Base-by-base conservation (phyloP, 208 protist species). In the Wallacemonas sp. region DNA sequence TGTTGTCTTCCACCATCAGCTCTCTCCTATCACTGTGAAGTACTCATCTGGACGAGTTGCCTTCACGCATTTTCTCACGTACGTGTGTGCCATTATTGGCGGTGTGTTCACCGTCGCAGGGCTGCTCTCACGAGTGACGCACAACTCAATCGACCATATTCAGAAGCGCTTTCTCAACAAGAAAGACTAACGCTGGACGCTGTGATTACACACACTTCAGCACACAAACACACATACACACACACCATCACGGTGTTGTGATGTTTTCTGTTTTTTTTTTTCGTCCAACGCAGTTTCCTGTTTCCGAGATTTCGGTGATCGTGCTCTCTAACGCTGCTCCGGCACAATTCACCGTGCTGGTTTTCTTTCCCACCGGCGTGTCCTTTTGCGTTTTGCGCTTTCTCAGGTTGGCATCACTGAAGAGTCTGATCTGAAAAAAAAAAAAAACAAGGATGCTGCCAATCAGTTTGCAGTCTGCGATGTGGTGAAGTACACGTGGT, bases 11-110 rank as follows among this genome's bases (percentile, higher is more conserved):
- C 86, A 86, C 65, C 97, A 95, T 56, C 94, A 97, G 53, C 54
- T 97, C 9, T 96, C 91, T 12, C 93, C 96, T 34, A 95, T 98
- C 60, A 80, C 87, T 33, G 90, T 98, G 12, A 68, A 79, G 46
- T 91, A 96, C 62, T 75, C 68, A 2, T 73, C 93, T 36, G 56
- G 63, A 6, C 71, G 79, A 0, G 75, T 84, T 24, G 89, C 82
- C 22, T 94, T 98, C 47, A 56, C 80, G 0, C 90, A 97, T 60
- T 98, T 98, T 68, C 54, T 98, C 6, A 98, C 95, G 0, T 84
- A 84, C 59, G 77, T 98, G 8, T 98, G 92, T 65, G 96, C 96
- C 34, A 97, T 98, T 54, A 72, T 98, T 28, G 96, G 96, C 12
- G 96, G 96, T 30, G 90, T 97, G 2, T 98, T 93, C 66, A 97